These are phyloP conservation scores for Odonthalia washingtoniensis DNA, from an alignment of 31 red algal genomes.

Conservation along the genomic window DNA sequence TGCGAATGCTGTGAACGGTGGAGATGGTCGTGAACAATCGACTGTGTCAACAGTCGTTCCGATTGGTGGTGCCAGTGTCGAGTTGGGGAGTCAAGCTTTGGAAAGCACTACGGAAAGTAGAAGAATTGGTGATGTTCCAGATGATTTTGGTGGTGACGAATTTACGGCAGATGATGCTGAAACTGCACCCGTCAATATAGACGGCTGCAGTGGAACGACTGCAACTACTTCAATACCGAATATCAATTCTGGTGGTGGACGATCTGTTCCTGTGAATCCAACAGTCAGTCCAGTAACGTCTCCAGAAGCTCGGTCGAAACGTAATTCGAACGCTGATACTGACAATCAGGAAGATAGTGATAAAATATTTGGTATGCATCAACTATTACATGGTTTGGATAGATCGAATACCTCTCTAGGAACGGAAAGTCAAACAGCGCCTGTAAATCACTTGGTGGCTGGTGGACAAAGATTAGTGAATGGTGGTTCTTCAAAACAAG, in stretches of 20 bases:
- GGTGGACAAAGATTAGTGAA: neutral
- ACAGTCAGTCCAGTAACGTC: conserved; percentile 25
- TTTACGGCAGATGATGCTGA: neutral
- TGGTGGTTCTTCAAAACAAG: no score
- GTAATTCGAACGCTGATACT: neutral
- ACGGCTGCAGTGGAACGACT: no score
- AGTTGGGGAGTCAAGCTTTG: conserved; percentile 33
- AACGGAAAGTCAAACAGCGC: neutral
- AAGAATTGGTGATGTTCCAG: conserved; percentile 17
- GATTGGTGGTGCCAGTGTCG: conserved; percentile 42
- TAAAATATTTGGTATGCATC: no score
- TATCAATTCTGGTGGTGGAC: no score
- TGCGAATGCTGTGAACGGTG: neutral
- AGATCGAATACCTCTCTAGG: neutral
- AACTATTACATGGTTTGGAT: neutral
- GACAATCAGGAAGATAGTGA: neutral
- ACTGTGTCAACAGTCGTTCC: conserved; percentile 57
- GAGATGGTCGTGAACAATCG: conserved; percentile 44
- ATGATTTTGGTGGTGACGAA: conserved; percentile 5
- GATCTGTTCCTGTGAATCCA: no score
- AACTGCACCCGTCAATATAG: neutral
- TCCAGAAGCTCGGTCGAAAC: conserved; percentile 5
- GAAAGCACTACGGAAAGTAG: conserved; percentile 39
- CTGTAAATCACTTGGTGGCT: neutral
- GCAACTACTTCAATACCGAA: no score